Percentiles rank a stretch among this genome's conserved stretches.
These are phyloP conservation scores for Xylariaceae sp. DNA, from an alignment of 2,329 filamentous ascomycete genomes.

Conservation along the genomic window DNA sequence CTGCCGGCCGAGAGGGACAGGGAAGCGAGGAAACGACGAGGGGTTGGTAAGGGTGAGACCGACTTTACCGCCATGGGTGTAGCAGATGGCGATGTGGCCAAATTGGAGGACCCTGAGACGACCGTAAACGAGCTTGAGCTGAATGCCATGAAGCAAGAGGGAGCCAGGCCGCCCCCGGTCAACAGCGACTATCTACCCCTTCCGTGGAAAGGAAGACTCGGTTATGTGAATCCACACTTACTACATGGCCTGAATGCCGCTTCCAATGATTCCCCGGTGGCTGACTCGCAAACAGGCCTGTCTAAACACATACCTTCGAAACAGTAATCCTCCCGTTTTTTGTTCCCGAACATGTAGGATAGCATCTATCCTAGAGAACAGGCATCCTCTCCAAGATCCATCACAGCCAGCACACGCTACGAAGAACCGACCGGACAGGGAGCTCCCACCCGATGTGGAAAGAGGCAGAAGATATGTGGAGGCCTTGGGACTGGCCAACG, in stretches of 20 bases:
- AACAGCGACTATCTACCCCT: conserved; percentile 79
- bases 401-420: conserved; percentile 71
- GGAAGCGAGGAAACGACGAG: background rate
- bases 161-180: conserved; percentile 64
- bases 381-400: conserved; percentile 72
- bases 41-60: too few relatives aligned
- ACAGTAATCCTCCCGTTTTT: conserved; percentile 78
- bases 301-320: conserved; percentile 84
- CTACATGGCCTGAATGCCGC: conserved; percentile 4
- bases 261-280: background rate
- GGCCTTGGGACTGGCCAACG: conserved; percentile 72
- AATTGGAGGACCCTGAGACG: conserved; percentile 9
- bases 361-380: conserved; percentile 81
- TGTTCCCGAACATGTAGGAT: conserved; percentile 89
- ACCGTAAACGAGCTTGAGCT: conserved; percentile 18
- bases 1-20: conserved; percentile 4
- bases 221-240: conserved; percentile 60
- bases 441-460: conserved; percentile 58
- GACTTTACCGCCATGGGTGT: background rate
- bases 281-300: conserved; percentile 55
- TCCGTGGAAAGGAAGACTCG: conserved; percentile 84
- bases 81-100: background rate
- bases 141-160: conserved; percentile 21
- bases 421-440: conserved; percentile 80
- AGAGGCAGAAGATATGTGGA: conserved; percentile 71